A percentile compares a stretch with the other conserved stretches of the same genome.
Evolutionary conservation across 768 basidiomycete species (phyloP).

Genomic region (Ramaria sp.): DNA sequence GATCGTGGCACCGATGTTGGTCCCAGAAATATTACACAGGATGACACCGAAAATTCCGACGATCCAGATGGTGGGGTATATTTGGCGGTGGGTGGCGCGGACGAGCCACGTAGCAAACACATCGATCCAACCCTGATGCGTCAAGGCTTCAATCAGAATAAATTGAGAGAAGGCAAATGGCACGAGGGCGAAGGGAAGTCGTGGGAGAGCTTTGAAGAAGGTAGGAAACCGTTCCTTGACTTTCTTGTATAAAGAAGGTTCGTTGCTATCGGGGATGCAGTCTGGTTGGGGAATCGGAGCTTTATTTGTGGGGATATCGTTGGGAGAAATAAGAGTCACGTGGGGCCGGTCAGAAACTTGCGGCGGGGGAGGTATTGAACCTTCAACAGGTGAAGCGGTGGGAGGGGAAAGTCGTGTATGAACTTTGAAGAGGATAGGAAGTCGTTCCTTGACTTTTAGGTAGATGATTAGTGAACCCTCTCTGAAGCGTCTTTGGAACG

Average conservation of each 20-base stretch:
- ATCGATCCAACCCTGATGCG: constrained; percentile 78
- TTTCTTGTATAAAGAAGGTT: too few species aligned
- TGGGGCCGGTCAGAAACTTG: too few species aligned
- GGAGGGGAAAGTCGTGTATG: too few species aligned
- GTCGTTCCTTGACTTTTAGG: too few species aligned
- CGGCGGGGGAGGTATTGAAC: too few species aligned
- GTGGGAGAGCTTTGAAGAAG: constrained; percentile 47
- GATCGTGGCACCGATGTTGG: constrained; percentile 88
- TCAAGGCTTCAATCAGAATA: constrained; percentile 80
- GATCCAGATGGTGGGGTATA: constrained; percentile 47
- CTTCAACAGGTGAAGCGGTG: too few species aligned
- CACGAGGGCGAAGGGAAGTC: constrained; percentile 71
- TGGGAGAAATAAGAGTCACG: too few species aligned
- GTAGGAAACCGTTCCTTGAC: constrained; percentile 48
- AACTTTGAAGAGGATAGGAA: too few species aligned
- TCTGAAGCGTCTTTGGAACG: not conserved
- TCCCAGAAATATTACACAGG: constrained; percentile 73
- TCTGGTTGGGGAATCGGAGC: too few species aligned
- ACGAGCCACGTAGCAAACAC: constrained; percentile 61
- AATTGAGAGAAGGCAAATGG: constrained; percentile 94
- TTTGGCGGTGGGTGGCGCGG: constrained; percentile 29
- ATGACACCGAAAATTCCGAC: constrained; percentile 64
- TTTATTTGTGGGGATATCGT: too few species aligned
- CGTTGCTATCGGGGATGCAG: too few species aligned
- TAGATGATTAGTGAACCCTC: too few species aligned